These are phyloP conservation scores for Irpex lacteus DNA, from an alignment of 1,284 basidiomycete species.

Conservation along the genomic window DNA sequence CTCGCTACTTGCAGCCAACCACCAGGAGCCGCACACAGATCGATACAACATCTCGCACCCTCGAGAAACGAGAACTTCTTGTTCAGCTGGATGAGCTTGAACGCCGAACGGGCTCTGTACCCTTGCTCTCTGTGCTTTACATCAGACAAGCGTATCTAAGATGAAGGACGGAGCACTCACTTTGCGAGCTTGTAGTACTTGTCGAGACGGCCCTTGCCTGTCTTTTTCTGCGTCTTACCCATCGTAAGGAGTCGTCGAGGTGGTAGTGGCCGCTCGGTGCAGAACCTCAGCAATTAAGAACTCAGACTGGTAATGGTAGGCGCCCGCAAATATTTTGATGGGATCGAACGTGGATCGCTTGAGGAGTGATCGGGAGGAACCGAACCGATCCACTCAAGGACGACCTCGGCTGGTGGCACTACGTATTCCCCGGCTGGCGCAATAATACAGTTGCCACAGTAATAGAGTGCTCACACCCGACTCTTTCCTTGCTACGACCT, in stretches of 20 bases:
- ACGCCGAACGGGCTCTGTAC: conserved; percentile 98
- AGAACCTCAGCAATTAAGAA: too few relatives aligned
- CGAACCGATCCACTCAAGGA: not conserved
- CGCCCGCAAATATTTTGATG: conserved; percentile 13
- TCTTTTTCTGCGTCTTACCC: conserved; percentile 84
- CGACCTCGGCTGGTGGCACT: not conserved
- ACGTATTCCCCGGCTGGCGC: not conserved
- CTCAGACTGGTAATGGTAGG: not conserved
- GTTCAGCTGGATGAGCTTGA: conserved; percentile 99
- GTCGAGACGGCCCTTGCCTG: conserved; percentile 93
- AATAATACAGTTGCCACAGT: not conserved
- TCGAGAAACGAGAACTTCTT: conserved; percentile 96
- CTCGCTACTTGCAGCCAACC: conserved; percentile 99
- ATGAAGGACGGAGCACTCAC: conserved; percentile 38
- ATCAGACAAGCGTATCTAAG: not conserved
- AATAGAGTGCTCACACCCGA: not conserved
- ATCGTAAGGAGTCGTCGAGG: conserved; percentile 34
- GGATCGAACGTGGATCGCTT: not conserved
- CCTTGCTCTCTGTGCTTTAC: conserved; percentile 81
- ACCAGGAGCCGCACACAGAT: conserved; percentile 98
- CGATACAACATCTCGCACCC: conserved; percentile 91
- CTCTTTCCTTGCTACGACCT: not conserved
- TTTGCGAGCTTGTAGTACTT: conserved; percentile 96
- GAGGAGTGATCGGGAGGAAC: not conserved
- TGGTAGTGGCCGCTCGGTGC: conserved; percentile 3